Evolutionary conservation across 2,329 filamentous ascomycete genomes (phyloP), one percentile per base, ranked within the genome.

Genomic region (Trichoderma aggressivum): DNA sequence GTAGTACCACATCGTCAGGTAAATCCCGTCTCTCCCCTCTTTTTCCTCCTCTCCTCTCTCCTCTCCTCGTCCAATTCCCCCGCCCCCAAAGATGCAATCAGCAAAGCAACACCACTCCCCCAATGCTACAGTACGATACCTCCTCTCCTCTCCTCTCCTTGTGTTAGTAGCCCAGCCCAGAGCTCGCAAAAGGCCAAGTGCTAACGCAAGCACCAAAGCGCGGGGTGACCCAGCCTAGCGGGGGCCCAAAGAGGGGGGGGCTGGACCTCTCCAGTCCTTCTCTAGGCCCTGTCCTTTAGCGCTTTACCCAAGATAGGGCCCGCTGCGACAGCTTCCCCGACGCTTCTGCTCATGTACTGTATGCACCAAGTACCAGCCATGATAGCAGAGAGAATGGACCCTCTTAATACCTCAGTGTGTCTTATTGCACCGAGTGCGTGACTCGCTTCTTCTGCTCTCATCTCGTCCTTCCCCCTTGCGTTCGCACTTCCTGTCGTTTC

Each of bases 301-400:
- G 58, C 58, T 24, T 56, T 56, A 56, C 53, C 53, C n/a, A 56
- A 58, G 64, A 58, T 58, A 67, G 64, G 64, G 53, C 64, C 53
- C 64, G 50, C 63, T 58, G 53, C 64, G 53, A 66, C 30, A 67
- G 64, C 64, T 58, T 67, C 64, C 63, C 53, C 64, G 55, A 59
- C 55, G 28, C 43, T 32, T 28, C 18, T 11, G 26, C n/a, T n/a
- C n/a, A n/a, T n/a, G n/a, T n/a, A n/a, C n/a, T n/a, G n/a, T n/a
- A n/a, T n/a, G n/a, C n/a, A n/a, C n/a, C n/a, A n/a, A n/a, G n/a
- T n/a, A n/a, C n/a, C 26, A 28, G 26, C 26, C 26, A 28, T 59
- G 55, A 59, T 59, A n/a, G 55, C 28, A 58, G 63, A 39, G 63
- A 39, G 24, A 66, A 56, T 56, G 50, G 63, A 66, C 55, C 53